These are phyloP conservation scores for Psilocybe sp. DNA, from an alignment of 768 basidiomycete species.

Conservation along the genomic window DNA sequence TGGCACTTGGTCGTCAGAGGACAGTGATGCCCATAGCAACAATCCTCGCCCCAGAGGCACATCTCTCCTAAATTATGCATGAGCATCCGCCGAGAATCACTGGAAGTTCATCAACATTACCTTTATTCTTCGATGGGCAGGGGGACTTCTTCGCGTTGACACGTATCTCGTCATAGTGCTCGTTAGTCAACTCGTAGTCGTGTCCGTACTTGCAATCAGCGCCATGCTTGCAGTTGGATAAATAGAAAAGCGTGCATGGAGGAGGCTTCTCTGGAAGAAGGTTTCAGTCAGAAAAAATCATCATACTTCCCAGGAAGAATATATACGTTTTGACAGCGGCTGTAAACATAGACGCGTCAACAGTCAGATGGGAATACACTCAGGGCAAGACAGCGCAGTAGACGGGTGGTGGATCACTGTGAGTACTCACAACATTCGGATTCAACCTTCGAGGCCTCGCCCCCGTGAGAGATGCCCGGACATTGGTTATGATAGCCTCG, in stretches of 20 bases:
- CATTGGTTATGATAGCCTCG: slow-evolving; percentile 29
- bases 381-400: slow-evolving; percentile 8
- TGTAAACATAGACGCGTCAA: slow-evolving; percentile 21
- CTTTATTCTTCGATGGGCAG: slow-evolving; percentile 58
- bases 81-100: not conserved
- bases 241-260: slow-evolving; percentile 66
- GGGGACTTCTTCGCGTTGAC: slow-evolving; percentile 60
- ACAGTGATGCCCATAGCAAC: slow-evolving; percentile 55
- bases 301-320: slow-evolving; percentile 1
- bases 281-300: slow-evolving; percentile 14
- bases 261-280: slow-evolving; percentile 51
- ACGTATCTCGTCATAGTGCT: slow-evolving; percentile 52
- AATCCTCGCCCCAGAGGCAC: slow-evolving; percentile 59
- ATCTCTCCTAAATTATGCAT: slow-evolving; percentile 39
- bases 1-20: slow-evolving; percentile 40
- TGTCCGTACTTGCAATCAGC: slow-evolving; percentile 59
- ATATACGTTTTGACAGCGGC: slow-evolving; percentile 64
- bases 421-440: slow-evolving; percentile 44
- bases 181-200: slow-evolving; percentile 53
- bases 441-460: slow-evolving; percentile 43
- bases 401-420: no score
- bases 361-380: slow-evolving; percentile 13
- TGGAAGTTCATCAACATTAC: slow-evolving; percentile 24
- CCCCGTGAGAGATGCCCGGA: slow-evolving; percentile 28
- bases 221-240: slow-evolving; percentile 59